A percentile compares a stretch with the other conserved stretches of the same genome.
Evolutionary conservation across 768 basidiomycete genomes (phyloP).

Genomic region (Tephrocybe sp.): DNA sequence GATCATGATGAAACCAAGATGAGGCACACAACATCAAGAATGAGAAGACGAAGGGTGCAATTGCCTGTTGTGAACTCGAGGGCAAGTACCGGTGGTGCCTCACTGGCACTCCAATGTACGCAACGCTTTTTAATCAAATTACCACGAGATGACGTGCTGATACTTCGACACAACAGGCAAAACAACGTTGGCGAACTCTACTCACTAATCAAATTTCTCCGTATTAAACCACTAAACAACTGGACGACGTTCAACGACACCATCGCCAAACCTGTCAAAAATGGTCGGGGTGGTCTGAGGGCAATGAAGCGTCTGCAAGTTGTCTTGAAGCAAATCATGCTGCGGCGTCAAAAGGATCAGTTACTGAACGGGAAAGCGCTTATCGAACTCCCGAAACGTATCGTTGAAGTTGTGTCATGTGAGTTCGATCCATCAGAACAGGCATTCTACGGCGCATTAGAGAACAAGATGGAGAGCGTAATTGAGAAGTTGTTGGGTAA

Average conservation of each 20-base stretch:
- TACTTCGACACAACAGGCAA: conserved; percentile 49
- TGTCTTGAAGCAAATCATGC: conserved; percentile 85
- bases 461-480: conserved; percentile 61
- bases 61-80: conserved; percentile 77
- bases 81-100: conserved; percentile 86
- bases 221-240: conserved; percentile 77
- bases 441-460: conserved; percentile 75
- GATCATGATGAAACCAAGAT: conserved; percentile 42
- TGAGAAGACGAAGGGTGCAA: conserved; percentile 70
- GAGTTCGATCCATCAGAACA: conserved; percentile 76
- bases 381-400: conserved; percentile 76
- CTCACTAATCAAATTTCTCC: conserved; percentile 86
- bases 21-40: conserved; percentile 97
- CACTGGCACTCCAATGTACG: conserved; percentile 79
- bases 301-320: conserved; percentile 90
- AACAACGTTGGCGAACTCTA: conserved; percentile 91
- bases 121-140: not conserved
- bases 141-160: conserved; percentile 29
- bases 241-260: conserved; percentile 78
- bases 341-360: conserved; percentile 80
- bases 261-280: conserved; percentile 80
- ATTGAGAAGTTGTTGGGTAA: conserved; percentile 68
- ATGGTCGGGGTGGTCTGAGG: conserved; percentile 51
- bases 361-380: conserved; percentile 77
- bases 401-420: conserved; percentile 71